Evolutionary conservation across 305 asterid genomes (phyloP), one percentile per base, ranked within the genome.

Genomic region (Fraxinus latifolia): DNA sequence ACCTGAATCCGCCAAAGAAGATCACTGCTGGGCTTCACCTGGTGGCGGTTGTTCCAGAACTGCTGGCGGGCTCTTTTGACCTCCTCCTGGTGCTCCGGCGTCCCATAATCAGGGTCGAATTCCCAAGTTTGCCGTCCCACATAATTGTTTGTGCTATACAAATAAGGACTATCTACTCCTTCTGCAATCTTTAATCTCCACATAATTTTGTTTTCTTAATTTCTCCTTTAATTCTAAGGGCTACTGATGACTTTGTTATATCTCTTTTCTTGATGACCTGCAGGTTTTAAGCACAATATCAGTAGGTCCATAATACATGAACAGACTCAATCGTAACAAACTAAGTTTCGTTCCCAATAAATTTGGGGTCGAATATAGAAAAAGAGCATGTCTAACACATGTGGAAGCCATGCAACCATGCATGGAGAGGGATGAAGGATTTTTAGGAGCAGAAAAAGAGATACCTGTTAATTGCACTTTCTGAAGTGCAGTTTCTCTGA

Each of bases 81-180:
- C 80, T 85, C 90, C 7, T 82, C 79, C 11, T 83, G 82, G 84
- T 85, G 91, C 86, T 92, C 91, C 68, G 87, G 85, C 0, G 89
- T 86, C 27, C 92, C 94, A 21, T 80, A 77, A 27, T 84, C 33
- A 7, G 88, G 89, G 50, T 92, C 93, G 82, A 90, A 90, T 19
- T 88, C 91, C 94, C 94, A 92, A 0, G 74, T 90, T 68, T 92
- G 96, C 8, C 96, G 37, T 1, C 96, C 96, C 23, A 90, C 90
- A 29, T 89, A 92, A 74, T 89, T 87, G 87, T 92, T 92, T 76
- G 93, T 92, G 83, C 94, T 92, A 39, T 87, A 86, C 34, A 92
- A 89, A 77, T 89, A 83, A 34, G 93, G 90, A 4, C 89, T 79
- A 58, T 90, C 83, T 21, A 76, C 90, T 14, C 96, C 96, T 82